These are phyloP conservation scores for Talaromyces sp. DNA, from an alignment of 2,329 filamentous ascomycete genomes.

Conservation along the genomic window DNA sequence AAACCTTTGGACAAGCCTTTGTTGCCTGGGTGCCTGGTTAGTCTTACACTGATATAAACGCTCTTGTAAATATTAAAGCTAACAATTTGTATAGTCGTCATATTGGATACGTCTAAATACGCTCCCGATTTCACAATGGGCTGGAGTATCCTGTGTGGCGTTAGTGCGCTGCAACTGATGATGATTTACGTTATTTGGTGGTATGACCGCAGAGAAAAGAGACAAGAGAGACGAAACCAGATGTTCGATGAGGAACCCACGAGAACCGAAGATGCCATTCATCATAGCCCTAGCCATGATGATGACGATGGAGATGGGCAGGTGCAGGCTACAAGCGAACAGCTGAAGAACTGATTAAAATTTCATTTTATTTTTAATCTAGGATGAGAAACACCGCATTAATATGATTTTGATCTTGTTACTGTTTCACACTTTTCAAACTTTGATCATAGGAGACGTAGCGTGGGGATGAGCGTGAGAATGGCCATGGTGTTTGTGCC, in stretches of 20 bases:
- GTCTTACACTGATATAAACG: not conserved
- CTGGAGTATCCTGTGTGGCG: slow-evolving; percentile 14
- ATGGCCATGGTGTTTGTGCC: slow-evolving; percentile 16
- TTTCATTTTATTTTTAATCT: not conserved
- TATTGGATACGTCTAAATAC: slow-evolving; percentile 17
- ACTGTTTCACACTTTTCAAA: not conserved
- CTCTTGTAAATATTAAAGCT: not conserved
- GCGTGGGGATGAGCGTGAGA: not conserved
- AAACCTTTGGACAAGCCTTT: slow-evolving; percentile 18
- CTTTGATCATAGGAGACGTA: not conserved
- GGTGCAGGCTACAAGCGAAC: not conserved
- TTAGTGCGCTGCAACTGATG: slow-evolving; percentile 14
- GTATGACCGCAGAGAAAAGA: slow-evolving; percentile 12
- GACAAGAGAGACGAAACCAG: not conserved
- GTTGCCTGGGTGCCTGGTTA: slow-evolving; percentile 16
- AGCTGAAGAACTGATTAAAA: not conserved
- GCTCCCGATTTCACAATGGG: slow-evolving; percentile 16
- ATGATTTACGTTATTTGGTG: slow-evolving; percentile 17
- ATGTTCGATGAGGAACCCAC: not conserved
- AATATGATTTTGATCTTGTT: not conserved
- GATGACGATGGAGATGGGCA: not conserved
- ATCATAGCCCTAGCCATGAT: not conserved
- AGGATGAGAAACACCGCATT: not conserved
- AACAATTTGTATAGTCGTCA: slow-evolving; percentile 9
- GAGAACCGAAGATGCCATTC: not conserved